phyloP scores from a whole-genome alignment of 768 basidiomycete genomes.

The Tricholoma bakamatsutake region DNA sequence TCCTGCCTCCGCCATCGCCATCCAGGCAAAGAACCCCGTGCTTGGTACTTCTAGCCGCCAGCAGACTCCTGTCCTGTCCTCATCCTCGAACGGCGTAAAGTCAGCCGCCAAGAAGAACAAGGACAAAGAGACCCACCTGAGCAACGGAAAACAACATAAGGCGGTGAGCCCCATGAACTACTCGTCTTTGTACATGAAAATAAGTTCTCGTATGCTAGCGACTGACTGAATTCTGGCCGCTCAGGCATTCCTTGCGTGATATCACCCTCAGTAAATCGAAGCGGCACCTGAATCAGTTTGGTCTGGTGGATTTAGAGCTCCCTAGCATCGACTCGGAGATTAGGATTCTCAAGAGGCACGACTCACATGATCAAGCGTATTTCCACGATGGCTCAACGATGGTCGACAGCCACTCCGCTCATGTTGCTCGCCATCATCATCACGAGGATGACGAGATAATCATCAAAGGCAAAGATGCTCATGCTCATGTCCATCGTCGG shows the following conservation, averaged over 20 bases:
- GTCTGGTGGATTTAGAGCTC: no score
- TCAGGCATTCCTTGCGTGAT: background rate
- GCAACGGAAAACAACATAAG: background rate
- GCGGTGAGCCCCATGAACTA: background rate
- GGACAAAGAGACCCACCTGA: background rate
- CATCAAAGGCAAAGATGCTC: background rate
- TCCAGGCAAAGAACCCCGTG: slow-evolving; percentile 13
- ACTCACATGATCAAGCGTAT: background rate
- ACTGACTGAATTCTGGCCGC: background rate
- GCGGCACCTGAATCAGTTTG: no score
- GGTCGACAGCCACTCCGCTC: background rate
- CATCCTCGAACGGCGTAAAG: background rate
- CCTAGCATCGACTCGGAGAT: no score
- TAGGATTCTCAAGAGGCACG: background rate
- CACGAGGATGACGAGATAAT: slow-evolving; percentile 3
- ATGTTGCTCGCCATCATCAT: slow-evolving; percentile 1
- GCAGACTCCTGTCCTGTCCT: background rate
- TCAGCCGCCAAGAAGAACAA: background rate
- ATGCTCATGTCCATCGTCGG: background rate
- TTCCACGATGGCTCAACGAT: background rate
- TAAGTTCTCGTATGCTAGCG: background rate
- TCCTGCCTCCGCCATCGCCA: slow-evolving; percentile 34
- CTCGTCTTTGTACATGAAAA: background rate
- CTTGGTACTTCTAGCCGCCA: background rate
- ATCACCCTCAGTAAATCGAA: background rate